Conservation (phyloP, 2,329 filamentous ascomycete genomes). For the Didymella lethalis region DNA sequence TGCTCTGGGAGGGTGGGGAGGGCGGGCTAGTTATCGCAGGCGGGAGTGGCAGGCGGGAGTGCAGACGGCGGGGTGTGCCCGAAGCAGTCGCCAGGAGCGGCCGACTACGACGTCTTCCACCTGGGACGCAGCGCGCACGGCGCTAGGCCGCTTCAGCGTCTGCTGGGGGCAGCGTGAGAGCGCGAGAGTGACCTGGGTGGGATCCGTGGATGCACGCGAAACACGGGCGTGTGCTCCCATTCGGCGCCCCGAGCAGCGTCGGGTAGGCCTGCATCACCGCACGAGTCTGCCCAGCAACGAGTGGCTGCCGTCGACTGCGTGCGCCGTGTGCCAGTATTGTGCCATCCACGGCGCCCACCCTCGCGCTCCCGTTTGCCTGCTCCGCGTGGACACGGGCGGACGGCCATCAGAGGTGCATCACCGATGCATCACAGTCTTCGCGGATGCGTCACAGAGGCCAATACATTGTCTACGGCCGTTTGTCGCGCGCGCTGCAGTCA, state of each 20-base stretch:
- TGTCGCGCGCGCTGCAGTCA: conserved; percentile 13
- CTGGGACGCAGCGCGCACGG: conserved; percentile 1
- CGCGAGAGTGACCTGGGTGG: conserved; percentile 14
- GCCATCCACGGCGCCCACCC: conserved; percentile 9
- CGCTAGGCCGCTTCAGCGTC: conserved; percentile 9
- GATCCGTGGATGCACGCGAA: conserved; percentile 23
- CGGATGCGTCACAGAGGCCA: too few species aligned
- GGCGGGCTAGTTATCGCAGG: conserved; percentile 35
- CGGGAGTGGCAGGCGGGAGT: conserved; percentile 3
- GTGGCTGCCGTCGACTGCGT: conserved; percentile 22
- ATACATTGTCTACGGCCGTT: neutral
- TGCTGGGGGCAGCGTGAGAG: conserved; percentile 13
- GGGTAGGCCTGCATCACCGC: conserved; percentile 46
- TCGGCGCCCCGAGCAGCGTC: conserved; percentile 46
- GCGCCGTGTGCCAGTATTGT: conserved; percentile 2
- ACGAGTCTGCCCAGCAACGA: conserved; percentile 10
- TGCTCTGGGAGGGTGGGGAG: conserved; percentile 34
- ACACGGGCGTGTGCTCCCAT: conserved; percentile 28
- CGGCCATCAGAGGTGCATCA: too few species aligned
- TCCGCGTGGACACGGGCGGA: neutral
- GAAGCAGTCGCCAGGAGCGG: conserved; percentile 6
- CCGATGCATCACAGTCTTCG: too few species aligned
- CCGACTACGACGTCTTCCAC: neutral
- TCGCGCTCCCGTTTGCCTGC: conserved; percentile 24
- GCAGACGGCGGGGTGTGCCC: conserved; percentile 16